phyloP scores from a whole-genome alignment of 2,329 filamentous ascomycete species.

The Parastagonospora avenae region DNA sequence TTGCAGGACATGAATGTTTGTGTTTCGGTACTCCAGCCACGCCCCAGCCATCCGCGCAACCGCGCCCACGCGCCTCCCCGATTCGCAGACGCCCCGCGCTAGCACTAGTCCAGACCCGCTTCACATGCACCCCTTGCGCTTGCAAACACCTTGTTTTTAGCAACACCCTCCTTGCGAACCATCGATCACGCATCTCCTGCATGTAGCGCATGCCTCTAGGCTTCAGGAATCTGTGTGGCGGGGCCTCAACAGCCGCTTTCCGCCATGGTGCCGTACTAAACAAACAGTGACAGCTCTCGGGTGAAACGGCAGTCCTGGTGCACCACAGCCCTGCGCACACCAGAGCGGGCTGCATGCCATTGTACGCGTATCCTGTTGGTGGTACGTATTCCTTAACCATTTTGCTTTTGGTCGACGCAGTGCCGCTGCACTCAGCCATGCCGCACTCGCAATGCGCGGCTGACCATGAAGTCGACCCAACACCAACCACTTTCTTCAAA shows the following conservation, averaged over 20 bases:
- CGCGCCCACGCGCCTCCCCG: conserved; percentile 10
- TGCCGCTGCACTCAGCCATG: not conserved
- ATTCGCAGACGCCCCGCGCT: not conserved
- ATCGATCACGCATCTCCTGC: not conserved
- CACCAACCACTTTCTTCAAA: not conserved
- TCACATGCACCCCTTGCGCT: not conserved
- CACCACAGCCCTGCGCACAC: not conserved
- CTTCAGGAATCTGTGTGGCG: not conserved
- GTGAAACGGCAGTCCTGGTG: conserved; percentile 2
- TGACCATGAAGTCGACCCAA: not conserved
- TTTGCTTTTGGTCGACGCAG: not conserved
- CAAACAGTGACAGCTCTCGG: conserved; percentile 4
- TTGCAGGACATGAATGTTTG: not conserved
- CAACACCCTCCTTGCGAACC: not conserved
- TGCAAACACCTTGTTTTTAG: not conserved
- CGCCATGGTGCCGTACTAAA: conserved; percentile 3
- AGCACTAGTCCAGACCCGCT: conserved; percentile 3
- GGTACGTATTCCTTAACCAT: conserved; percentile 5
- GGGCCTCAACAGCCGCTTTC: conserved; percentile 2
- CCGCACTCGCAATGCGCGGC: not conserved
- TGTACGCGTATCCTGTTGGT: conserved; percentile 1
- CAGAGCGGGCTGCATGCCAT: not conserved
- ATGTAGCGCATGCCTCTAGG: not conserved
- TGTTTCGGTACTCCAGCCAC: conserved; percentile 18
- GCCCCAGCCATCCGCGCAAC: conserved; percentile 1